phyloP scores from a whole-genome alignment of 106 monocot genomes.

The Cymbidium sinense region DNA sequence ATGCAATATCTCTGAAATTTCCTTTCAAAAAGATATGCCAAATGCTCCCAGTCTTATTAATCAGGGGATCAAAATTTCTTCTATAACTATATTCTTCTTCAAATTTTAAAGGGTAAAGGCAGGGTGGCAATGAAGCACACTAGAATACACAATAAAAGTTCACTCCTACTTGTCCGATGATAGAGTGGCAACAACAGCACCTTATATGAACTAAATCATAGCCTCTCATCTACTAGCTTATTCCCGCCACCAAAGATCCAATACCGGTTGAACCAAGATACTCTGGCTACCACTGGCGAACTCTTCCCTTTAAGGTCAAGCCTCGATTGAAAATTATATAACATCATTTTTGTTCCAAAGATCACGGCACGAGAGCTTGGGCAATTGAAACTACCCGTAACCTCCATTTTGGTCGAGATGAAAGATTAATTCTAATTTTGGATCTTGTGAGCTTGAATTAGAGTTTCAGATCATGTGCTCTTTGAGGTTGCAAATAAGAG shows the following conservation, averaged over 20 bases:
- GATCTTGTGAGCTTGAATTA: no score
- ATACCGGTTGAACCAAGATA: neutral
- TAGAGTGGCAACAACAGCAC: slow-evolving; percentile 63
- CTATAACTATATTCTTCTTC: slow-evolving; percentile 43
- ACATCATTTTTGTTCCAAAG: neutral
- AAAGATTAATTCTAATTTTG: neutral
- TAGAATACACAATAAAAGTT: slow-evolving; percentile 71
- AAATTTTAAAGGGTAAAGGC: slow-evolving; percentile 59
- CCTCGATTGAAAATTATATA: neutral
- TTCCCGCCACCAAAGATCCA: neutral
- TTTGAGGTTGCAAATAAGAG: no score
- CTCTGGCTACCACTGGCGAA: neutral
- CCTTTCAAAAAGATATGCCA: slow-evolving; percentile 78
- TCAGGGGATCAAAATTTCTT: slow-evolving; percentile 57
- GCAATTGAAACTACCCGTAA: neutral
- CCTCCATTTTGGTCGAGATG: neutral
- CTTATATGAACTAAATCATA: neutral
- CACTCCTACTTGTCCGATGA: slow-evolving; percentile 54
- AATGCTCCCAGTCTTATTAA: slow-evolving; percentile 75
- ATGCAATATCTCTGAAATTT: slow-evolving; percentile 48
- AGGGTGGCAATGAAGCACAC: slow-evolving; percentile 49
- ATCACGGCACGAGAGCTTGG: neutral
- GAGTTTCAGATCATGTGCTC: no score
- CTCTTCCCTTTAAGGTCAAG: neutral
- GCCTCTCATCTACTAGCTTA: slow-evolving; percentile 8